Base-by-base conservation (phyloP, 2,329 filamentous ascomycete species). In the Cladosporium sp. region DNA sequence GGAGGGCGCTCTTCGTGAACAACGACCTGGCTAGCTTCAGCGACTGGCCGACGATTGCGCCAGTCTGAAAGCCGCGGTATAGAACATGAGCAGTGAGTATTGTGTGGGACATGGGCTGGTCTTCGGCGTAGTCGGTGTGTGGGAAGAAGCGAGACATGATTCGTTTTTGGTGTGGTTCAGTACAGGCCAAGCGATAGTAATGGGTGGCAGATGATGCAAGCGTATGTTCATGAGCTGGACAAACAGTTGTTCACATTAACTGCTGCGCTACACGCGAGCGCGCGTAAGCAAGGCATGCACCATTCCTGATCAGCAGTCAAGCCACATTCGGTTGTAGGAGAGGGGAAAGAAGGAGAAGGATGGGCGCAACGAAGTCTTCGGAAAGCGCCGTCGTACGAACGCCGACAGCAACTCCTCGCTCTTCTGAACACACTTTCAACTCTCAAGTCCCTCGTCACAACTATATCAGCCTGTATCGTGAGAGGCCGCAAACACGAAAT, bases 31-130 rank as follows among this genome's bases (percentile, higher is more conserved):
- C 18, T 36, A 77, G 73, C 38, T 77, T 73, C 49, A 80, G 77
- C 60, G 80, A 71, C 54, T 80, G 72, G 8, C 80, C 73, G 71
- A 88, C 66, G 59, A 86, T 74, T 51, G 85, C 77, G 68, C 86
- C 87, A 14, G 80, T 75, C 65, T 85, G 84, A 67, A 87, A 77
- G 67, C 80, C 83, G 47, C 87, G 84, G 57, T 83, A 84, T 57
- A 87, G 79, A 69, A 88, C 84, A 77, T 91, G 88, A 0, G 82
- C 79, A 65, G 82, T 82, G 67, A 90, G 85, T 71, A 90, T 86
- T 4, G 82, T 79, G 67, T 78, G 79, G 8, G 82, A 72, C 67
- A 83, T 78, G 36, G 83, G 83, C 70, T 90, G 88, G 74, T 90
- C 88, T 78, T 90, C 88, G 34, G 87, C 86, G 74, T 87, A 87